Percentiles rank a stretch among this genome's conserved stretches.
Evolutionary conservation across 345 rosid genomes (phyloP).

Genomic region (Firmiana major): DNA sequence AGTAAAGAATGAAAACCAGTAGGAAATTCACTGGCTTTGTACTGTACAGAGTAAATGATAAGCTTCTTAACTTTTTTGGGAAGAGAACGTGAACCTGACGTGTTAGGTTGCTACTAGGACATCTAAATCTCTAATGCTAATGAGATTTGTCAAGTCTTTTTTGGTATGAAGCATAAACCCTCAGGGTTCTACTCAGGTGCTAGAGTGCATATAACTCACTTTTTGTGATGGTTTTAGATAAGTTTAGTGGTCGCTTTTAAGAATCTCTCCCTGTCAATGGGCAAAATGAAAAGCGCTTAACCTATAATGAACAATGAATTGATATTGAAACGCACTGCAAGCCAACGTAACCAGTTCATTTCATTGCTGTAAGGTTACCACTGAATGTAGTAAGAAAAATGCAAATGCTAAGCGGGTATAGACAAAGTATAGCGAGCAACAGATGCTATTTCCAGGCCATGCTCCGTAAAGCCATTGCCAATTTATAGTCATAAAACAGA

Average conservation of each 20-base stretch:
- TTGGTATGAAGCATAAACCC: neutral
- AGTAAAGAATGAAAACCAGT: constrained; percentile 42
- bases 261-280: too few species aligned
- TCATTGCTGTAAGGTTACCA: neutral
- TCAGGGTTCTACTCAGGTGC: neutral
- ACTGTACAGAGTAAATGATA: constrained; percentile 13
- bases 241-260: too few species aligned
- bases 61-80: neutral
- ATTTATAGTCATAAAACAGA: neutral
- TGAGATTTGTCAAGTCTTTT: neutral
- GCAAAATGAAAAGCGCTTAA: too few species aligned
- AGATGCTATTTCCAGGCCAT: neutral
- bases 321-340: too few species aligned
- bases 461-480: neutral
- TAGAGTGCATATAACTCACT: neutral
- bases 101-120: neutral
- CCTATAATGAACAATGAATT: too few species aligned
- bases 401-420: neutral
- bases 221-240: neutral
- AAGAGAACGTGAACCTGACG: neutral
- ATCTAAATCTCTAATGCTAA: neutral
- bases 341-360: neutral
- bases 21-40: neutral
- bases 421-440: neutral
- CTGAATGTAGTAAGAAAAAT: neutral